Evolutionary conservation across 164 flowering plant genomes (phyloP).

Genomic region (Vitis amurensis): DNA sequence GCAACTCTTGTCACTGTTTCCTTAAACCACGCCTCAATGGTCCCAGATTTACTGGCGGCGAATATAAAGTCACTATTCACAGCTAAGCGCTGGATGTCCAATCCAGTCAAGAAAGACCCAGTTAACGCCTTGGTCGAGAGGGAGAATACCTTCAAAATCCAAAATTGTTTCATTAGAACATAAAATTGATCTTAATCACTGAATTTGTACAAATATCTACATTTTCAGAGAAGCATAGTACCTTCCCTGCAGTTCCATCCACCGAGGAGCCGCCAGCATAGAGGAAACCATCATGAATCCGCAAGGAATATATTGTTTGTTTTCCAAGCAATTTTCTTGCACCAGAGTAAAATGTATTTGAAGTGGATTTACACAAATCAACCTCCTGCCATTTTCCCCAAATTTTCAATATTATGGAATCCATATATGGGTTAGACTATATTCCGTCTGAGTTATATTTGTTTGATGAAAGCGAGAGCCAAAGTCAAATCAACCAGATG

Average conservation of each 20-base stretch:
- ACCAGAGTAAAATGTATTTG: slow-evolving; percentile 57
- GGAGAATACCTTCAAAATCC: slow-evolving; percentile 50
- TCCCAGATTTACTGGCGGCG: slow-evolving; percentile 58
- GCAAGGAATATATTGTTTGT: slow-evolving; percentile 52
- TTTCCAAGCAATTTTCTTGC: slow-evolving; percentile 62
- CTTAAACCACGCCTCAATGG: slow-evolving; percentile 69
- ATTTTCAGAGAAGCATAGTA: slow-evolving; percentile 4
- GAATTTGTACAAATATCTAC: too few species aligned
- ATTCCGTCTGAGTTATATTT: too few species aligned
- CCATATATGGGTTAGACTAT: too few species aligned
- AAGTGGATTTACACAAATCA: slow-evolving; percentile 41
- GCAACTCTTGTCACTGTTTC: slow-evolving; percentile 51
- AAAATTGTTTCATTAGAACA: slow-evolving; percentile 5
- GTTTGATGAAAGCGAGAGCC: too few species aligned
- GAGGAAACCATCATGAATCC: slow-evolving; percentile 42
- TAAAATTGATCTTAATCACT: too few species aligned
- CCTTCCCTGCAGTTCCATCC: slow-evolving; percentile 80
- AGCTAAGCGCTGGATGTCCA: slow-evolving; percentile 46
- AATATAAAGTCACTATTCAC: slow-evolving; percentile 61
- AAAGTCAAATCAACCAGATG: neutral
- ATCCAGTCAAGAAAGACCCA: slow-evolving; percentile 48
- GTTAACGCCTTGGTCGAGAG: slow-evolving; percentile 41
- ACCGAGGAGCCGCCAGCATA: slow-evolving; percentile 66
- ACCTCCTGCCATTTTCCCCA: slow-evolving; percentile 45
- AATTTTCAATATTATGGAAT: neutral